Evolutionary conservation across 129 eudicot genomes (phyloP), one percentile per base, ranked within the genome.

Genomic region (Saussurea involucrata): DNA sequence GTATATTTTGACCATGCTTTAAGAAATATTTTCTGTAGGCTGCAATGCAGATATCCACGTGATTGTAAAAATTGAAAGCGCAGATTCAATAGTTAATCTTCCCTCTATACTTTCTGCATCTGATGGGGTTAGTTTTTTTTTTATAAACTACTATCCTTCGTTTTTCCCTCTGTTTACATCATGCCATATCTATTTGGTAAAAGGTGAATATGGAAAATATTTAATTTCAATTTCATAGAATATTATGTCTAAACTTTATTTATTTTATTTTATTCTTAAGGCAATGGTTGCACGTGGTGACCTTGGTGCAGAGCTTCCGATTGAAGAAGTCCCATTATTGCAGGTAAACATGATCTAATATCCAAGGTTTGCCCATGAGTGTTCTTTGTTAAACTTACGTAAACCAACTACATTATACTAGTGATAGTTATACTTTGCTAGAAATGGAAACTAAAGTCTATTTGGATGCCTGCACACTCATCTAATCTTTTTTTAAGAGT

Each of bases 241-340:
- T 17, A 66, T 65, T 15, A 80, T 73, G 9, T 34, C 33, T 80
- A 53, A 55, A 55, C 33, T 66, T 34, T 66, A 53, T 32, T 55
- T 21, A 44, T 74, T 21, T 55, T 21, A 44, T 74, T 21, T 4
- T 53, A 65, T 58, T 80, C 12, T 73, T 28, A 55, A 95, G 99
- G 97, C 99, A 60, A 95, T 95, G 99, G 99, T 95, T 28, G 97
- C 99, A 71, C 96, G 99, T 83, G 97, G 99, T 63, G 99, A 95
- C 78, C 96, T 95, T 32, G 99, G 99, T 72, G 99, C 99, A 83
- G 97, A 95, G 81, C 96, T 95, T 81, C 99, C 99, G 63, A 92
- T 95, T 73, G 99, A 95, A 87, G 99, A 95, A 53, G 99, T 95
- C 77, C 99, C 99, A 63, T 29, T 95, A 55, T 85, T 92, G 83